Evolutionary conservation across 768 basidiomycete genomes (phyloP).

Genomic region (Pholiota conissans): DNA sequence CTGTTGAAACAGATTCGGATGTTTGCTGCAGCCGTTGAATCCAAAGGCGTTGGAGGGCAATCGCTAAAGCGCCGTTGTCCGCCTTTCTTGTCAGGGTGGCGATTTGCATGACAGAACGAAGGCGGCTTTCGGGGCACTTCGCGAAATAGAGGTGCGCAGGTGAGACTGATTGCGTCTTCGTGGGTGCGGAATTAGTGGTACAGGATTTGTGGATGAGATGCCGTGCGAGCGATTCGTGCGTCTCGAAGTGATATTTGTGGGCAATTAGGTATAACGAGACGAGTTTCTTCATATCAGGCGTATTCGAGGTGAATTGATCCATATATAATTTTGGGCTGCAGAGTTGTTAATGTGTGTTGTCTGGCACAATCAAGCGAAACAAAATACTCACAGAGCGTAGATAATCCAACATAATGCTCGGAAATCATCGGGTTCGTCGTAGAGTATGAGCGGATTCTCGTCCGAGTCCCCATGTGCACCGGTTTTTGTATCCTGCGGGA

Average conservation of each 20-base stretch:
- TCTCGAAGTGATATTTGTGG: neutral
- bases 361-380: neutral
- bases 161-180: neutral
- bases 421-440: conserved; percentile 14
- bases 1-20: neutral
- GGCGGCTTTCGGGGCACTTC: neutral
- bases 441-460: conserved; percentile 14
- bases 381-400: conserved; percentile 16
- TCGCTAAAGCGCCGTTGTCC: neutral
- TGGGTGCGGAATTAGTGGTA: neutral
- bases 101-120: neutral
- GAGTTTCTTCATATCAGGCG: neutral
- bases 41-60: neutral
- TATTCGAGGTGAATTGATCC: neutral
- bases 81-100: neutral
- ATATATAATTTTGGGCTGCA: neutral
- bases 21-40: neutral
- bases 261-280: neutral
- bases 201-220: neutral
- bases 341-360: neutral
- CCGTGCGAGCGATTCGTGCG: neutral
- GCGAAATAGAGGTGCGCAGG: neutral
- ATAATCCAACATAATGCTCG: conserved; percentile 20
- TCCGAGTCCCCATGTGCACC: neutral
- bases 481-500: conserved; percentile 3